A percentile compares a stretch with the other conserved stretches of the same genome.
Conservation (phyloP, 345 rosid genomes). For the Gynandropsis gynandra region DNA sequence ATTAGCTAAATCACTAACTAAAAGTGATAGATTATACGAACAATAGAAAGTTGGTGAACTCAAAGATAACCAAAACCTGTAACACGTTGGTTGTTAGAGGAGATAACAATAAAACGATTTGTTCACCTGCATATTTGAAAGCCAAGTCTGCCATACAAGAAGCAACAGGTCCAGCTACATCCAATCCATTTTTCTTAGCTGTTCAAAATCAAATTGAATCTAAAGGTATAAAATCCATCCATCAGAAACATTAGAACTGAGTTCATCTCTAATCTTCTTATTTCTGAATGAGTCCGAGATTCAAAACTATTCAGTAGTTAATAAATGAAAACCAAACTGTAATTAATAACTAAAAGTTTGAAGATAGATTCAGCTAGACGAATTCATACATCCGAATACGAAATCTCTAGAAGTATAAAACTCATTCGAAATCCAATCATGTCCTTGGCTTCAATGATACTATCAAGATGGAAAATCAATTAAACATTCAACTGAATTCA, state of each 20-base stretch:
- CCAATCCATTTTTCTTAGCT: conserved; percentile 60
- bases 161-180: conserved; percentile 49
- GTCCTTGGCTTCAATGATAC: not conserved
- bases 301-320: not conserved
- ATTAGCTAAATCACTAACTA: no score
- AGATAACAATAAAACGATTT: not conserved
- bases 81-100: no score
- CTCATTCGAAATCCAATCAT: not conserved
- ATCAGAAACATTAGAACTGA: not conserved
- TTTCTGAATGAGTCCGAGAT: not conserved
- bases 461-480: not conserved
- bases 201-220: conserved; percentile 25
- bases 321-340: no score
- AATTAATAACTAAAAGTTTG: no score
- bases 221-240: not conserved
- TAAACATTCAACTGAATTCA: no score
- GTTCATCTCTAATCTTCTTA: not conserved
- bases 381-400: conserved; percentile 4
- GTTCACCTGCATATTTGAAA: conserved; percentile 62
- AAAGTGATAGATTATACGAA: no score
- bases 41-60: no score
- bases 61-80: no score
- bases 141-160: conserved; percentile 72
- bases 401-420: not conserved
- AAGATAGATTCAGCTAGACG: not conserved